A percentile compares a stretch with the other conserved stretches of the same genome.
Evolutionary conservation across 2,329 filamentous ascomycete species (phyloP).

Genomic region (Teratosphaeria gauchensis): DNA sequence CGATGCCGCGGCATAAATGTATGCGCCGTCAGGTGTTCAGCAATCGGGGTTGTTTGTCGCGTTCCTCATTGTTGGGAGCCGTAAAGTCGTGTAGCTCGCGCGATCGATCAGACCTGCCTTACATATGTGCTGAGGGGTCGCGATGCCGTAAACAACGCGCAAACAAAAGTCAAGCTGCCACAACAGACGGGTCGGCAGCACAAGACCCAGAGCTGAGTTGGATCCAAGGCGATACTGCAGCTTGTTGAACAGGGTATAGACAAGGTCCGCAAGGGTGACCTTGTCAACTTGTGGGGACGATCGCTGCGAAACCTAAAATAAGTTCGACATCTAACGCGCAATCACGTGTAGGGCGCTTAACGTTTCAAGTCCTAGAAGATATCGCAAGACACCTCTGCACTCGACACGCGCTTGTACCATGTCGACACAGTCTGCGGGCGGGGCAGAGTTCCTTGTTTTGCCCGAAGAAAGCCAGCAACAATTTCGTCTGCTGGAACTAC

Average conservation of each 20-base stretch:
- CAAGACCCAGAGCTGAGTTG: neutral
- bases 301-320: neutral
- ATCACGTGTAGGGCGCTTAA: neutral
- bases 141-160: slow-evolving; percentile 1
- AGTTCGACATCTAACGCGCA: neutral
- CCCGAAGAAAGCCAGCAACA: slow-evolving; percentile 38
- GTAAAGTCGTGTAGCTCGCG: neutral
- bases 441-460: slow-evolving; percentile 33
- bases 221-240: neutral
- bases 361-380: neutral
- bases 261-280: neutral
- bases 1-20: neutral
- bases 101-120: neutral
- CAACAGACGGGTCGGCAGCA: neutral
- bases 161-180: neutral
- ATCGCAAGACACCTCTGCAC: neutral
- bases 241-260: neutral
- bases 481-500: slow-evolving; percentile 52
- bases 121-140: neutral
- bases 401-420: slow-evolving; percentile 17
- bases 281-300: neutral
- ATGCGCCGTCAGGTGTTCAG: neutral
- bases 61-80: neutral
- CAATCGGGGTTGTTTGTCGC: neutral
- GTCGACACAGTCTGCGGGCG: slow-evolving; percentile 32